Evolutionary conservation across 306 rosid species (phyloP).

Genomic region (Chamaecrista fasciculata): DNA sequence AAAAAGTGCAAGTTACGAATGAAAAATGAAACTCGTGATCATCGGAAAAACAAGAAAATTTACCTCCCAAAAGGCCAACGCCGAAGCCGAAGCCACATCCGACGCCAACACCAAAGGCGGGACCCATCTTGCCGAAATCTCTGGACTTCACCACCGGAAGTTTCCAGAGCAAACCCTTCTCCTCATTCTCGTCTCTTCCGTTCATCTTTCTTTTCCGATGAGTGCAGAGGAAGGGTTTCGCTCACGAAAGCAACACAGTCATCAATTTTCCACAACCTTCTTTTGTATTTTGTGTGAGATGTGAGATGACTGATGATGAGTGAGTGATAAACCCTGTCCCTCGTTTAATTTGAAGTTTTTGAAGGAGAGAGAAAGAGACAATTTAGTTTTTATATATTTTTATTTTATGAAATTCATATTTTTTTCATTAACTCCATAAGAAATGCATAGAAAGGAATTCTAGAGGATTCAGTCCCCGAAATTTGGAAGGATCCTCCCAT

Average conservation of each 20-base stretch:
- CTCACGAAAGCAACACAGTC: not conserved
- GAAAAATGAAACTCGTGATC: not conserved
- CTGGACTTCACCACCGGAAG: slow-evolving; percentile 48
- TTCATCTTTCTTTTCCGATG: not conserved
- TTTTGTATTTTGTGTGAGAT: too few relatives aligned
- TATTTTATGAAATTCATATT: too few relatives aligned
- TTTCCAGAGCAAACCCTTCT: slow-evolving; percentile 54
- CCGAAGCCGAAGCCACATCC: slow-evolving; percentile 93
- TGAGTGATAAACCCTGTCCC: too few relatives aligned
- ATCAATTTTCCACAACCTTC: too few relatives aligned
- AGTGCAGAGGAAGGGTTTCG: not conserved
- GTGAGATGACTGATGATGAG: too few relatives aligned
- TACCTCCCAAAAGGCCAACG: slow-evolving; percentile 84
- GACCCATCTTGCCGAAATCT: slow-evolving; percentile 72
- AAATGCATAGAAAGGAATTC: too few relatives aligned
- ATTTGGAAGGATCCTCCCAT: too few relatives aligned
- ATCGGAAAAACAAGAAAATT: not conserved
- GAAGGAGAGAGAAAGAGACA: too few relatives aligned
- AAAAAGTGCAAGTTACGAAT: not conserved
- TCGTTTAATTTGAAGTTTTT: too few relatives aligned
- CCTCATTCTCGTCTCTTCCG: slow-evolving; percentile 8
- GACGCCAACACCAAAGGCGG: slow-evolving; percentile 78
- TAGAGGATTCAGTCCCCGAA: too few relatives aligned
- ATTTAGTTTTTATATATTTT: too few relatives aligned
- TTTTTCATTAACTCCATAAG: too few relatives aligned